phyloP scores from a whole-genome alignment of 331 rosid species.

The Spiraea crenata region DNA sequence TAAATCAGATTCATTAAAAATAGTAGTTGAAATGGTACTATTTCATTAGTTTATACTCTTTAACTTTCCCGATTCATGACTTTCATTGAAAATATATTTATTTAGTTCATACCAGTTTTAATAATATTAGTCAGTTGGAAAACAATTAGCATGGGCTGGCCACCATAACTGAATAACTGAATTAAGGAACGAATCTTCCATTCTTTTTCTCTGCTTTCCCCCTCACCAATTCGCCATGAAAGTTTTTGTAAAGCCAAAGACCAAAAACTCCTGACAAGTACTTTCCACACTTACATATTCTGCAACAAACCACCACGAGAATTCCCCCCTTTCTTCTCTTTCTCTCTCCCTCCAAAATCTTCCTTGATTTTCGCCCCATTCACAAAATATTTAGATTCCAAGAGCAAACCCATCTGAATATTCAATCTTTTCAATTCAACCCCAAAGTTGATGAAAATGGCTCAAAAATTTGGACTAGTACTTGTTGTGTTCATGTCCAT shows the following conservation, averaged over 20 bases:
- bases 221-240: conserved; percentile 38
- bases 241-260: conserved; percentile 27
- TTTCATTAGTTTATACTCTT: too few relatives aligned
- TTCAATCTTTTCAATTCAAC: not conserved
- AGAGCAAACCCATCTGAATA: conserved; percentile 19
- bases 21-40: too few relatives aligned
- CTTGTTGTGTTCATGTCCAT: conserved; percentile 30
- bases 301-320: conserved; percentile 17
- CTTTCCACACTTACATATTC: conserved; percentile 25
- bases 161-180: conserved; percentile 56
- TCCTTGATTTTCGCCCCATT: conserved; percentile 34
- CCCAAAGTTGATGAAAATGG: conserved; percentile 34
- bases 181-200: conserved; percentile 74
- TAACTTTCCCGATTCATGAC: too few relatives aligned
- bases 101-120: too few relatives aligned
- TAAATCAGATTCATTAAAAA: too few relatives aligned
- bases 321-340: conserved; percentile 28
- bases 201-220: conserved; percentile 20
- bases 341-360: conserved; percentile 22
- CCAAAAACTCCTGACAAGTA: not conserved
- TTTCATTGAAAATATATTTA: too few relatives aligned
- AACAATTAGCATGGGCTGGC: conserved; percentile 35
- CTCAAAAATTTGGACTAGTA: conserved; percentile 26
- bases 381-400: conserved; percentile 31
- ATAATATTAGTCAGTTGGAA: not conserved